Base-by-base conservation (phyloP, 768 basidiomycete species). In the Mycena leptocephala region DNA sequence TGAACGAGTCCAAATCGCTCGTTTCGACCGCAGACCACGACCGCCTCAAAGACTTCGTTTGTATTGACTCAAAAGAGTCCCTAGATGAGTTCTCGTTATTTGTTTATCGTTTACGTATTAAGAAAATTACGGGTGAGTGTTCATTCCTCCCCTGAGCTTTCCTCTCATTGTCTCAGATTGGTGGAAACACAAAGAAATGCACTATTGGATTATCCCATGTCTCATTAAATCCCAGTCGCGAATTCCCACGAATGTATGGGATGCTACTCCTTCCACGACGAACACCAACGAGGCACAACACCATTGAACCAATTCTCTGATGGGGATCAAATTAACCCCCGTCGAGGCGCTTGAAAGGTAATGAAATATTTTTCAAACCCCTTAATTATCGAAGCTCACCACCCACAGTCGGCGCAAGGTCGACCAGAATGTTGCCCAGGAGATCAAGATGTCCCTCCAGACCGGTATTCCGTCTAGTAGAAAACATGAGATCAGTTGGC, bases 101-200 rank as follows among this genome's bases (percentile, higher is more conserved):
- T 39, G 26, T 72, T 7, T 63, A 63, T 32, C n/a, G 62, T 22
- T 7, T 72, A 8, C 18, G 26, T 1, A 26, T 51, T 20, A 28
- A 63, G 48, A 65, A 65, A 33, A 72, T 72, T 11, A 10, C 53
- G 1, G 62, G 71, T 72, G 2, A 37, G 71, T 64, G 3, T 53
- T 64, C 18, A n/a, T 53, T 39, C 30, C 3, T 8, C 24, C 41
- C 20, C 33, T 5, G 3, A 3, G 13, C 28, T 28, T 14, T 55
- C 32, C 26, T 28, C 37, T 30, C 20, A 10, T 3, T 20, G 24
- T 68, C 26, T 18, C 7, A 68, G 67, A 69, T 69, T 69, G 67
- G 67, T 69, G 67, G 55, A 43, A 14, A 13, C 68, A 68, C 14
- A 68, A 67, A 68, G n/a, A 77, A 61, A 33, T 78, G 79, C 30